Evolutionary conservation across 2,329 filamentous ascomycete genomes (phyloP).

Genomic region (Penicillium janthinellum): DNA sequence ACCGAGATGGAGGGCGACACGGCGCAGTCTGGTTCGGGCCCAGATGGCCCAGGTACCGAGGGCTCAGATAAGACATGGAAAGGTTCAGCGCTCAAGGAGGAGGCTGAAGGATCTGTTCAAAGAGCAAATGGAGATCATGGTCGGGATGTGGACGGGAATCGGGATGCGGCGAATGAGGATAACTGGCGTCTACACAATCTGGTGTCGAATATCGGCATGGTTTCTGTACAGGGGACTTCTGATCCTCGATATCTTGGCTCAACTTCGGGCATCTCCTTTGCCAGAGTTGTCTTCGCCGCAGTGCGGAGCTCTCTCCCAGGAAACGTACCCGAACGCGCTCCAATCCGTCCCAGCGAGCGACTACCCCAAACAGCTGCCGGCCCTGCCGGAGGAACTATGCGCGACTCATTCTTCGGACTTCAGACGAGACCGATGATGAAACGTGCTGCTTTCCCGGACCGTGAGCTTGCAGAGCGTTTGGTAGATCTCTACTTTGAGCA

Average conservation of each 20-base stretch:
- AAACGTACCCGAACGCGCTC: conserved; percentile 63
- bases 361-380: conserved; percentile 54
- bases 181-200: conserved; percentile 65
- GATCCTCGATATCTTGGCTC: conserved; percentile 82
- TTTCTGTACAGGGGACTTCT: conserved; percentile 74
- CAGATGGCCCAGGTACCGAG: conserved; percentile 21
- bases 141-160: conserved; percentile 32
- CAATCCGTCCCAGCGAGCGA: conserved; percentile 61
- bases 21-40: conserved; percentile 19
- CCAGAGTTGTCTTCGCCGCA: conserved; percentile 88
- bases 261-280: conserved; percentile 90
- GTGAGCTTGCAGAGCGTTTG: conserved; percentile 70
- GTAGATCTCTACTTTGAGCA: conserved; percentile 91
- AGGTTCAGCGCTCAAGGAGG: conserved; percentile 25
- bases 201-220: conserved; percentile 71
- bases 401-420: conserved; percentile 95
- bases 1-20: conserved; percentile 33
- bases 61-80: conserved; percentile 19
- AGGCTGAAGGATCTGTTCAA: conserved; percentile 21
- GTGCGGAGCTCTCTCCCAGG: conserved; percentile 73
- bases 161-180: conserved; percentile 56
- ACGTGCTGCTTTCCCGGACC: conserved; percentile 79
- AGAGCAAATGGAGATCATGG: conserved; percentile 23
- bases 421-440: conserved; percentile 88
- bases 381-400: conserved; percentile 72